Conservation (phyloP, 495 filamentous ascomycete species). For the Tetracladium setigerum region DNA sequence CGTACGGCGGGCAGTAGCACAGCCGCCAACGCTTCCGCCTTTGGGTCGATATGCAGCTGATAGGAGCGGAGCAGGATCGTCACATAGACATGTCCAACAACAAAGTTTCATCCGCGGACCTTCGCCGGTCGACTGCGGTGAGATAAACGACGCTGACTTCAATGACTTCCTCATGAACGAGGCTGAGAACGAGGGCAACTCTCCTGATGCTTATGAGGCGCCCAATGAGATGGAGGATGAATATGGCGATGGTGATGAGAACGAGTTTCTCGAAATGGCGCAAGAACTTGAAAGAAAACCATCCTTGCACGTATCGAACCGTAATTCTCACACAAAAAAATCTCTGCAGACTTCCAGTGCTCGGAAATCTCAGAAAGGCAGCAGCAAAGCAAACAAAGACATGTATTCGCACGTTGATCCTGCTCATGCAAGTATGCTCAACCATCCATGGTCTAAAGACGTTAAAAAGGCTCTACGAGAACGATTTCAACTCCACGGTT, state of each 20-base stretch:
- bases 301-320: conserved; percentile 20
- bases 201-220: neutral
- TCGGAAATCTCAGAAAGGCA: conserved; percentile 12
- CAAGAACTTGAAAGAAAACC: conserved; percentile 46
- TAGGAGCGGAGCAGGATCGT: neutral
- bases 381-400: conserved; percentile 26
- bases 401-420: conserved; percentile 27
- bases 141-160: conserved; percentile 11
- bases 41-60: neutral
- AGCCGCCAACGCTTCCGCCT: neutral
- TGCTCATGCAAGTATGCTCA: conserved; percentile 30
- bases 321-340: conserved; percentile 26
- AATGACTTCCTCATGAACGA: conserved; percentile 12
- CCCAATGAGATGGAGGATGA: conserved; percentile 36
- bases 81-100: neutral
- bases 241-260: conserved; percentile 60
- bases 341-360: conserved; percentile 28
- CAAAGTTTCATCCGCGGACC: conserved; percentile 12
- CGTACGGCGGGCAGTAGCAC: neutral
- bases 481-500: conserved; percentile 75
- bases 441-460: conserved; percentile 74
- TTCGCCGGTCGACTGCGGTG: conserved; percentile 6
- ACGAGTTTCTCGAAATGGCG: conserved; percentile 58
- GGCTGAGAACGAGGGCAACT: conserved; percentile 3
- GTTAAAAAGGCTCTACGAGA: conserved; percentile 70